Evolutionary conservation across 2,329 filamentous ascomycete genomes (phyloP), one percentile per base, ranked within the genome.

Genomic region (Pestalotiopsis sp.): DNA sequence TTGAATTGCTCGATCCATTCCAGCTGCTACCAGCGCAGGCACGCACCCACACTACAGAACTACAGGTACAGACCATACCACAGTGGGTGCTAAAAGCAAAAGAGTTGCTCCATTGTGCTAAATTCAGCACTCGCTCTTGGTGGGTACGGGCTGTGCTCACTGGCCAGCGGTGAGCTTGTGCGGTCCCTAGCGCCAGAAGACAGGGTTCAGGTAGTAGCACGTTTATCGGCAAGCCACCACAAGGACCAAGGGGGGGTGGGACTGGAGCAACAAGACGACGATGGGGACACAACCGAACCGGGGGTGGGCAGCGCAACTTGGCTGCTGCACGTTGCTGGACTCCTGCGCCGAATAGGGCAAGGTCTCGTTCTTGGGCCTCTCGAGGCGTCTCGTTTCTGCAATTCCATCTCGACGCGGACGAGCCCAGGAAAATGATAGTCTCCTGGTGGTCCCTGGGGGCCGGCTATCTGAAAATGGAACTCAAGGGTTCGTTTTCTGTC

Each of bases 121-220:
- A 61, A 61, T 35, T 61, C 58, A 61, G 58, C 58, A 61, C 24
- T 38, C 20, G 55, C 58, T 14, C 14, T 39, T 38, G 44, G 44
- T 55, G 44, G 48, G 24, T 44, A 55, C 62, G 38, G 26, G 48
- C n/a, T n/a, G 14, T 26, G 56, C 22, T 58, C 58, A 65, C 48
- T 65, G 62, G 39, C 62, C 62, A 65, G 48, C 62, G 57, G 64
- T 38, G 24, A 66, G 64, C 64, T 66, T 66, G 64, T 66, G 64
- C 64, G 22, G 52, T 26, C 35, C 48, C 64, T 66, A 66, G 64
- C 39, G 64, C 57, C 64, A 22, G 22, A 26, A 59, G 17, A 38
- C 64, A 58, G 55, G 52, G 64, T 58, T 66, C 14, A 26, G 57
- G 26, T 35, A 11, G 26, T 26, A 58, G 63, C 44, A 52, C 44